phyloP scores from a whole-genome alignment of 106 monocot genomes.

The Dioscorea zingiberensis region DNA sequence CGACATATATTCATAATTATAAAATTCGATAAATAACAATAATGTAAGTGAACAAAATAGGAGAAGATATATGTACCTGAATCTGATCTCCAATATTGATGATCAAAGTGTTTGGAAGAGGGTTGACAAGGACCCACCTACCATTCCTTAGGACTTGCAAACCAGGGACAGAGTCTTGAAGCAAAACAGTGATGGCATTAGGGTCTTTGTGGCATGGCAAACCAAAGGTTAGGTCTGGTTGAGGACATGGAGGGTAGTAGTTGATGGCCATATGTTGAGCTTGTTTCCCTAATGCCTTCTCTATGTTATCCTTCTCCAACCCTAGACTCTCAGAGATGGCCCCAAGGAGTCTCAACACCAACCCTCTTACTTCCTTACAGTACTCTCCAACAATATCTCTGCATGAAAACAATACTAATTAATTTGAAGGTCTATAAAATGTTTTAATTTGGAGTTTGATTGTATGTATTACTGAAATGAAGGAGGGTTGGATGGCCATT shows the following conservation, averaged over 20 bases:
- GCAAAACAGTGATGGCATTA: slow-evolving; percentile 30
- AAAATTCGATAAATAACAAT: no score
- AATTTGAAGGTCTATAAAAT: no score
- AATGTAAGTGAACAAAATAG: background rate
- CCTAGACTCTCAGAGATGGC: slow-evolving; percentile 66
- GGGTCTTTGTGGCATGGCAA: slow-evolving; percentile 64
- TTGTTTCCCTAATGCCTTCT: slow-evolving; percentile 52
- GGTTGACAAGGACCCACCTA: slow-evolving; percentile 17
- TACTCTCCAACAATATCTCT: slow-evolving; percentile 56
- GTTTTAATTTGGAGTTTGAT: no score
- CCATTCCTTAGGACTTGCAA: slow-evolving; percentile 24
- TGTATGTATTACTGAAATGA: slow-evolving; percentile 23
- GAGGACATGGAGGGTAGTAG: slow-evolving; percentile 77
- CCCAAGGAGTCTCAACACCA: slow-evolving; percentile 31
- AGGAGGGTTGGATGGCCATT: slow-evolving; percentile 21
- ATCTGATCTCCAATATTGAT: slow-evolving; percentile 37
- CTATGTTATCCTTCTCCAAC: slow-evolving; percentile 38
- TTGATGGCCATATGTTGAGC: slow-evolving; percentile 79
- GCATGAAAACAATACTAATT: slow-evolving; percentile 3
- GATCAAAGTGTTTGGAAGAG: slow-evolving; percentile 14
- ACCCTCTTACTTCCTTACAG: slow-evolving; percentile 23
- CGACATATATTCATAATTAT: no score
- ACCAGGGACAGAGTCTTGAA: slow-evolving; percentile 28
- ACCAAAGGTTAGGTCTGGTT: slow-evolving; percentile 67
- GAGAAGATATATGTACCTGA: slow-evolving; percentile 17